A percentile compares a stretch with the other conserved stretches of the same genome.
Evolutionary conservation across 495 filamentous ascomycete genomes (phyloP).

Genomic region (Pseudomonodictys pantanalensis): DNA sequence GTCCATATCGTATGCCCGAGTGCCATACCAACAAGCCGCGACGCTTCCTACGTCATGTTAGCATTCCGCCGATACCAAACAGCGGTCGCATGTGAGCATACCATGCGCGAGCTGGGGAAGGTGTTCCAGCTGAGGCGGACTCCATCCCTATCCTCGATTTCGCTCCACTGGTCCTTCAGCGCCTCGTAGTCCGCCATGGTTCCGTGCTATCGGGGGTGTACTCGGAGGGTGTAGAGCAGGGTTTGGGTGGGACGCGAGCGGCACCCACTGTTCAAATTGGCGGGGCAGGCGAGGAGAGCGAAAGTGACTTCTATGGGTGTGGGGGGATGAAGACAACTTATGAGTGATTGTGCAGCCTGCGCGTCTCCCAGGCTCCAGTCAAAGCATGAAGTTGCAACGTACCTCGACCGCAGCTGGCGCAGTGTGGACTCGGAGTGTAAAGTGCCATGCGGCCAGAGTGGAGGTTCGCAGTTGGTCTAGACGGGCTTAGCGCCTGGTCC

Average conservation of each 20-base stretch:
- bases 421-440: slow-evolving; percentile 11
- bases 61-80: slow-evolving; percentile 15
- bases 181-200: slow-evolving; percentile 69
- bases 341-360: not conserved
- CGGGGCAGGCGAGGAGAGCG: not conserved
- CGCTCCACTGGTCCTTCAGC: slow-evolving; percentile 96
- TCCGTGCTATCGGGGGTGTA: slow-evolving; percentile 11
- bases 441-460: slow-evolving; percentile 29
- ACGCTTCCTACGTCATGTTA: slow-evolving; percentile 73
- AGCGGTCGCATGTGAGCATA: slow-evolving; percentile 43
- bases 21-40: slow-evolving; percentile 67
- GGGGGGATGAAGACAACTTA: not conserved
- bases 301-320: not conserved
- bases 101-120: slow-evolving; percentile 97
- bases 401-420: not conserved
- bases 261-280: slow-evolving; percentile 30
- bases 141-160: slow-evolving; percentile 95
- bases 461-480: slow-evolving; percentile 3
- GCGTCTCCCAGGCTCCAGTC: slow-evolving; percentile 20
- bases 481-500: slow-evolving; percentile 2
- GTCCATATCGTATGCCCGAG: not conserved
- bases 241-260: slow-evolving; percentile 29
- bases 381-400: slow-evolving; percentile 22
- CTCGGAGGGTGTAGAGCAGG: slow-evolving; percentile 6
- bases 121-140: slow-evolving; percentile 98